Evolutionary conservation across 495 filamentous ascomycete genomes (phyloP), one percentile per base, ranked within the genome.

Genomic region (Aspergillus funiculosus): DNA sequence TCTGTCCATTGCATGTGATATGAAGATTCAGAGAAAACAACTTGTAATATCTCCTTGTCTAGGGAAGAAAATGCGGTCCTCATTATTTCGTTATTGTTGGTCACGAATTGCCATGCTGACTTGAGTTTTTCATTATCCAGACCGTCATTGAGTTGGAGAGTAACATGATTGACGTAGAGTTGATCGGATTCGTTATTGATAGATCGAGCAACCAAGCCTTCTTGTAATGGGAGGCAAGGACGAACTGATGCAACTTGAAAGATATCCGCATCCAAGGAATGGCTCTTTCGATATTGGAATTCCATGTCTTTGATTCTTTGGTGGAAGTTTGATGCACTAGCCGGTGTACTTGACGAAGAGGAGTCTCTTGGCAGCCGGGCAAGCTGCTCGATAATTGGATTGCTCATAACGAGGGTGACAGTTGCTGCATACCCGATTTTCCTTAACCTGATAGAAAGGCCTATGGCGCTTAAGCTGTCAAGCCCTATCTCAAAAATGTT

Each of bases 111-210:
- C 75, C 82, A 86, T 3, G 86, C 82, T 8, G 48, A 37, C 38
- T 70, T 72, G 1, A 91, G 64, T 22, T 53, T 68, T 0, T 56
- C 25, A 0, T 75, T 11, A 51, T 90, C 74, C 1, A 79, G 59
- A 2, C 60, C 44, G 0, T 64, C 47, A 6, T 62, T 49, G 0
- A 94, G 54, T 38, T 77, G 70, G 22, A 89, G 60, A 10, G 80
- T 65, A 51, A 89, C 78, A 48, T 89, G 85, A 51, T 89, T 91
- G 66, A 88, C 87, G 53, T 94, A 92, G 46, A 80, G 71, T 18
- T 69, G 66, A 45, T 79, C 83, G 18, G 43, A 41, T 11, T 76
- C 68, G 0, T 81, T 84, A 11, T 72, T 68, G 11, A 88, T 45
- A 72, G 89, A 89, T 43, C 84, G 81, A 1, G 79, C 79, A 35